Percentiles rank a stretch among this genome's conserved stretches.
These are phyloP conservation scores for Stachybotrys chlorohalonatus DNA, from an alignment of 2,329 filamentous ascomycete species.

Conservation along the genomic window DNA sequence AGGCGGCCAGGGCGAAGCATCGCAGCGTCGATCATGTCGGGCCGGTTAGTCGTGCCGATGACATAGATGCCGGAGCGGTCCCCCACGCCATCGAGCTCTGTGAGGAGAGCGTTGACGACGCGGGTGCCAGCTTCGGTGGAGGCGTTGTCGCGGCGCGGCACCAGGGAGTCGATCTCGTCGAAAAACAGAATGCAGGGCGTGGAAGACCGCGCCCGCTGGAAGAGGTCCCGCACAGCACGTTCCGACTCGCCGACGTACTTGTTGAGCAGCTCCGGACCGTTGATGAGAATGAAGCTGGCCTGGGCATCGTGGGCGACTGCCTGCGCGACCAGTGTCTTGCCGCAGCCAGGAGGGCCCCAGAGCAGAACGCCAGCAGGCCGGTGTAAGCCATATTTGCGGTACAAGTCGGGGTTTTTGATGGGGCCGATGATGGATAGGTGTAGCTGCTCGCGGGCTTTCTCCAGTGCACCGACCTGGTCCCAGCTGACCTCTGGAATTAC, in stretches of 20 bases:
- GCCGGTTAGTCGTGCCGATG: conserved; percentile 88
- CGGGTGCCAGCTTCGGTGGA: conserved; percentile 76
- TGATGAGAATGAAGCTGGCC: conserved; percentile 97
- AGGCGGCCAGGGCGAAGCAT: conserved; percentile 88
- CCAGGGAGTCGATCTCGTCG: conserved; percentile 90
- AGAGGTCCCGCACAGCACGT: conserved; percentile 84
- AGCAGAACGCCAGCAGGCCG: conserved; percentile 82
- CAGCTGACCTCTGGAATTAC: conserved; percentile 91
- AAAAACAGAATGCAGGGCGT: conserved; percentile 96
- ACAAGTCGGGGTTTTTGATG: conserved; percentile 73
- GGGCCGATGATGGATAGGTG: conserved; percentile 81
- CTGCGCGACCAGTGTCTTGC: conserved; percentile 93
- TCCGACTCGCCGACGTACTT: conserved; percentile 98
- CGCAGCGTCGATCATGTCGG: conserved; percentile 92
- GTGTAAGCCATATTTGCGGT: conserved; percentile 67
- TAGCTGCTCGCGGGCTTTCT: conserved; percentile 71
- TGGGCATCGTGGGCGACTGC: conserved; percentile 92
- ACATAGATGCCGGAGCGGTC: conserved; percentile 82
- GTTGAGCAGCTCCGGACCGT: conserved; percentile 91
- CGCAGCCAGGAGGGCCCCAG: conserved; percentile 94
- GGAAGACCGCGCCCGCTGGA: conserved; percentile 75
- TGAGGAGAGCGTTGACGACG: conserved; percentile 90
- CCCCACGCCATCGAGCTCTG: conserved; percentile 82
- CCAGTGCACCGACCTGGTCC: conserved; percentile 81
- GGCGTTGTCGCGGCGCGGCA: conserved; percentile 70